These are phyloP conservation scores for Erodium texanum DNA, from an alignment of 441 rosid genomes.

Conservation along the genomic window DNA sequence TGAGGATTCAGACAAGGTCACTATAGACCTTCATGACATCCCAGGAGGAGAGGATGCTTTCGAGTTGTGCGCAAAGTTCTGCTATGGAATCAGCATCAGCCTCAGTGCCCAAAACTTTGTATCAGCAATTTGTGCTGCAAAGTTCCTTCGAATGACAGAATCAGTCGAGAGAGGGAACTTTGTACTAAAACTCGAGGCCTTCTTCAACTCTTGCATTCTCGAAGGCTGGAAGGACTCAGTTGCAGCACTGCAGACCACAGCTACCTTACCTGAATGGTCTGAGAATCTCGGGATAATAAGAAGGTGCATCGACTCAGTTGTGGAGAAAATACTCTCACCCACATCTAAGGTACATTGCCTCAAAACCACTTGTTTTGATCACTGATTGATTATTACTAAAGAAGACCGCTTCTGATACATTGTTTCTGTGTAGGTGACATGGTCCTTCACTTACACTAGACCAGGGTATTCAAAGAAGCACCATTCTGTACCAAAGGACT, in stretches of 20 bases:
- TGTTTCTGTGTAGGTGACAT: conserved; percentile 51
- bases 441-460: conserved; percentile 90
- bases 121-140: conserved; percentile 78
- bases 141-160: conserved; percentile 86
- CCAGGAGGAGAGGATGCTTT: conserved; percentile 96
- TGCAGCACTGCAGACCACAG: conserved; percentile 59
- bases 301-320: conserved; percentile 74
- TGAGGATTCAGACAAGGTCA: conserved; percentile 35
- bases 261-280: conserved; percentile 71
- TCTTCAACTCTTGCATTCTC: conserved; percentile 81
- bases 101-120: conserved; percentile 82
- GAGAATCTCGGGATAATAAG: conserved; percentile 78
- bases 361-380: neutral
- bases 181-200: conserved; percentile 69
- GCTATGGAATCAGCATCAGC: conserved; percentile 84
- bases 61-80: conserved; percentile 86
- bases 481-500: conserved; percentile 76
- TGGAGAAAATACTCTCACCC: conserved; percentile 73
- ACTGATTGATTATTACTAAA: too few relatives aligned
- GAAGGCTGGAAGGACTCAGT: conserved; percentile 97
- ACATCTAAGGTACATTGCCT: conserved; percentile 47
- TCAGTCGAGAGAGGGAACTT: conserved; percentile 73
- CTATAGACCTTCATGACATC: conserved; percentile 73
- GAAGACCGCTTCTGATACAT: neutral
- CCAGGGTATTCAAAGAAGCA: conserved; percentile 51